Evolutionary conservation across 2,329 filamentous ascomycete species (phyloP).

Genomic region (Orbilia quercus): DNA sequence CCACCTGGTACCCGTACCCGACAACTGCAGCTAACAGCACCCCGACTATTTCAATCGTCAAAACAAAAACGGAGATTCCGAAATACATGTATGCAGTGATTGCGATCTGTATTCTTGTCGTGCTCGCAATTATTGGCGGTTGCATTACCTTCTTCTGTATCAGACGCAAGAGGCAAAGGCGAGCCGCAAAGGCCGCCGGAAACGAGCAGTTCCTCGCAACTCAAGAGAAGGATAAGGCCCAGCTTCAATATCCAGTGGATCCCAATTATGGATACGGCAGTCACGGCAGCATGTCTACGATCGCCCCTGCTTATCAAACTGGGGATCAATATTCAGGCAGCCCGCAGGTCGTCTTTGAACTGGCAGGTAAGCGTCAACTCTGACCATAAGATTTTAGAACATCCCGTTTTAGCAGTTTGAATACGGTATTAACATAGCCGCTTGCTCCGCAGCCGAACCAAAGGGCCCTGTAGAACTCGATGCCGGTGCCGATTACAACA

Average conservation of each 20-base stretch:
- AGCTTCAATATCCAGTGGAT: constrained; percentile 40
- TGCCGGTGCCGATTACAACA: constrained; percentile 26
- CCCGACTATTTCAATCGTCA: constrained; percentile 28
- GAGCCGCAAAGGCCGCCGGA: constrained; percentile 37
- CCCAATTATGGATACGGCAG: constrained; percentile 34
- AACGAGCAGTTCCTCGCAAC: constrained; percentile 51
- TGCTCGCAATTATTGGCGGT: constrained; percentile 44
- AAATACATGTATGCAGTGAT: constrained; percentile 53
- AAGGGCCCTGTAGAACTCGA: constrained; percentile 52
- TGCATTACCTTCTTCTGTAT: constrained; percentile 54
- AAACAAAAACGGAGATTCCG: constrained; percentile 46
- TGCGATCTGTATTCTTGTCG: constrained; percentile 43
- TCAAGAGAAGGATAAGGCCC: constrained; percentile 42
- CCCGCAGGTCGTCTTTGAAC: constrained; percentile 47
- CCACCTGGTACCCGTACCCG: constrained; percentile 49
- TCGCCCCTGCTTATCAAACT: constrained; percentile 45
- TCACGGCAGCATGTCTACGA: constrained; percentile 45
- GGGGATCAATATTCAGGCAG: constrained; percentile 36
- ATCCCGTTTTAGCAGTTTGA: not conserved
- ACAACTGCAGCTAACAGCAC: constrained; percentile 24
- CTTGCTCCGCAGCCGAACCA: constrained; percentile 38
- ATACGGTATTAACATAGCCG: constrained; percentile 20
- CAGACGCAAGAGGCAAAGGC: constrained; percentile 35
- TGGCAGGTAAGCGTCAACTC: constrained; percentile 35
- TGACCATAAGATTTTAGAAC: constrained; percentile 9